These are phyloP conservation scores for Dipteronia sinensis DNA, from an alignment of 345 rosid species.

Conservation along the genomic window DNA sequence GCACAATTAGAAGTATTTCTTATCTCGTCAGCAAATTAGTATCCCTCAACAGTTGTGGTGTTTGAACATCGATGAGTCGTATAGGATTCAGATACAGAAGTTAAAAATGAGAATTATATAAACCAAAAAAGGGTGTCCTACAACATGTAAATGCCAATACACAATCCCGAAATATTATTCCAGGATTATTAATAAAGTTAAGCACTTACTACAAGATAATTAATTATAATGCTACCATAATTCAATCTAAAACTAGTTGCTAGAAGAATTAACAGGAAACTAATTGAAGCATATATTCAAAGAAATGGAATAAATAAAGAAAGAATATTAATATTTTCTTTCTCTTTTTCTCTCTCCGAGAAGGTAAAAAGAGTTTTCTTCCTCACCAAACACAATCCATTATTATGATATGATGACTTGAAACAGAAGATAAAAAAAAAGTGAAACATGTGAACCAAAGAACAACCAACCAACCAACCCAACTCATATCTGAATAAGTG, in stretches of 20 bases:
- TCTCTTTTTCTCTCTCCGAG: not conserved
- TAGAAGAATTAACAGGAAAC: not conserved
- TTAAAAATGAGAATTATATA: too few species aligned
- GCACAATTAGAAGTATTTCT: not conserved
- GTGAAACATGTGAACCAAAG: constrained; percentile 37
- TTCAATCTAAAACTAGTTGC: not conserved
- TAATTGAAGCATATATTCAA: not conserved
- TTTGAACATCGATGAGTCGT: not conserved
- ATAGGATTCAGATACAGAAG: too few species aligned
- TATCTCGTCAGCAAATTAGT: not conserved
- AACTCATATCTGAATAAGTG: constrained; percentile 12
- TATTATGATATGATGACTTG: constrained; percentile 31
- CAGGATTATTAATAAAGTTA: too few species aligned
- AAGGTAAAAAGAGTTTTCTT: not conserved
- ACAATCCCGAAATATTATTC: too few species aligned
- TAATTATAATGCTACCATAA: too few species aligned
- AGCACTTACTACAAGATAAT: too few species aligned
- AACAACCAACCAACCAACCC: constrained; percentile 24
- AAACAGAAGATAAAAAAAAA: constrained; percentile 29
- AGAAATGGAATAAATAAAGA: not conserved
- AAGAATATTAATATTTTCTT: not conserved
- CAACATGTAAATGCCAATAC: too few species aligned
- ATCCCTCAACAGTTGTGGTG: not conserved
- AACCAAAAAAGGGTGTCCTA: too few species aligned
- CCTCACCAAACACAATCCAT: constrained; percentile 23